Percentiles rank a stretch among this genome's conserved stretches.
phyloP scores from a whole-genome alignment of 1,139 yeast genomes.

The Debaryomyces psychrophilus region DNA sequence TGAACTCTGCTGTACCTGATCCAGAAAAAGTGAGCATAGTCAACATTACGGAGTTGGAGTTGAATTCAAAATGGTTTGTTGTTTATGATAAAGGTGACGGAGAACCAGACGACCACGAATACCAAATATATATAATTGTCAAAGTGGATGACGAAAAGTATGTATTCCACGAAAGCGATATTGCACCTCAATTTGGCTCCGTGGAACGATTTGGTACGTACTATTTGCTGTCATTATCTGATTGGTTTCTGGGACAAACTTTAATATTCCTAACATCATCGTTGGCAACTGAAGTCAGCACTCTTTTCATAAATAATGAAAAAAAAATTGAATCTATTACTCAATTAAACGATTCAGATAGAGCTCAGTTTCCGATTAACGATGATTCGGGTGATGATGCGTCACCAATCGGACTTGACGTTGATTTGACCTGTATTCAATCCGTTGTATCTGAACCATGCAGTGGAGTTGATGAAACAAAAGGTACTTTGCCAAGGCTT shows the following conservation, averaged over 20 bases:
- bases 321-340: constrained; percentile 26
- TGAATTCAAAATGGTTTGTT: constrained; percentile 12
- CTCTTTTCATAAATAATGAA: constrained; percentile 39
- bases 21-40: constrained; percentile 3
- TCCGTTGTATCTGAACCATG: constrained; percentile 54
- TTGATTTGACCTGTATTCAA: constrained; percentile 55
- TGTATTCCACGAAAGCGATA: constrained; percentile 39
- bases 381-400: constrained; percentile 67
- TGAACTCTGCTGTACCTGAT: background rate
- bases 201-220: constrained; percentile 51
- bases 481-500: constrained; percentile 61
- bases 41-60: constrained; percentile 9
- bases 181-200: constrained; percentile 63
- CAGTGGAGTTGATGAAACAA: constrained; percentile 55
- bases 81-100: constrained; percentile 17
- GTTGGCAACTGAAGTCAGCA: constrained; percentile 59
- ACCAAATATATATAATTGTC: constrained; percentile 21
- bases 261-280: constrained; percentile 57
- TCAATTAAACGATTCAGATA: constrained; percentile 65
- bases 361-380: constrained; percentile 73
- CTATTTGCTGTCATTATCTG: constrained; percentile 44
- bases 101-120: constrained; percentile 26
- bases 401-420: constrained; percentile 66
- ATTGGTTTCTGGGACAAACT: constrained; percentile 43
- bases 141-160: constrained; percentile 16